phyloP scores from a whole-genome alignment of 805 yeast genomes.

The Candida rishiriensis region DNA sequence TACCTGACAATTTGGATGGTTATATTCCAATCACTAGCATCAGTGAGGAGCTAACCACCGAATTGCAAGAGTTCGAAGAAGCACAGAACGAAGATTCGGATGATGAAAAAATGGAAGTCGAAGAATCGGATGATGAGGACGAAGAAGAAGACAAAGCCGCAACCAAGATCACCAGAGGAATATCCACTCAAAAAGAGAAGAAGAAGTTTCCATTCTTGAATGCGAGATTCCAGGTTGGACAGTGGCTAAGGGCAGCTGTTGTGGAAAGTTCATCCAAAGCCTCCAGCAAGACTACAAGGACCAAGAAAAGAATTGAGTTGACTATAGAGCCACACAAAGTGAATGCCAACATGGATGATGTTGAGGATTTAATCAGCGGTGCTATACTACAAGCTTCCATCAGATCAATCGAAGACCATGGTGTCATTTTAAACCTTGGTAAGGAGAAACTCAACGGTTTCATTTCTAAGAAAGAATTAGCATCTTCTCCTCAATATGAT shows the following conservation, averaged over 20 bases:
- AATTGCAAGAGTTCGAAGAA: conserved; percentile 55
- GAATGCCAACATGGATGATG: conserved; percentile 52
- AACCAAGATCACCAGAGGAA: conserved; percentile 27
- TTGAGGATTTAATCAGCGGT: conserved; percentile 62
- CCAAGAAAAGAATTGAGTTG: conserved; percentile 61
- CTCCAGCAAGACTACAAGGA: conserved; percentile 31
- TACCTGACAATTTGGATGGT: conserved; percentile 81
- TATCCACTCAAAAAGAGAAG: conserved; percentile 13
- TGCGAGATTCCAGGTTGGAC: conserved; percentile 62
- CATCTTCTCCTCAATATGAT: conserved; percentile 31
- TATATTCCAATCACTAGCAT: conserved; percentile 70
- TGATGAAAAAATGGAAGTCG: conserved; percentile 1
- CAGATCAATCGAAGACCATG: conserved; percentile 86
- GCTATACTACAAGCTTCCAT: conserved; percentile 72
- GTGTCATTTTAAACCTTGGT: conserved; percentile 74
- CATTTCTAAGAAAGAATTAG: conserved; percentile 63
- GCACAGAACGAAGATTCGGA: conserved; percentile 32
- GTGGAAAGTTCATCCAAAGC: conserved; percentile 40
- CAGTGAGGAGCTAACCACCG: conserved; percentile 55
- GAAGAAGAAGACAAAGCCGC: conserved; percentile 20
- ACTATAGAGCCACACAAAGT: conserved; percentile 71
- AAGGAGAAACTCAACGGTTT: conserved; percentile 57
- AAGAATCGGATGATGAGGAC: conserved; percentile 26
- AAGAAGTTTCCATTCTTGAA: conserved; percentile 54
- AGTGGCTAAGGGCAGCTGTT: conserved; percentile 84